These are phyloP conservation scores for Picea sitchensis DNA, from an alignment of 75 land plant genomes.

Conservation along the genomic window DNA sequence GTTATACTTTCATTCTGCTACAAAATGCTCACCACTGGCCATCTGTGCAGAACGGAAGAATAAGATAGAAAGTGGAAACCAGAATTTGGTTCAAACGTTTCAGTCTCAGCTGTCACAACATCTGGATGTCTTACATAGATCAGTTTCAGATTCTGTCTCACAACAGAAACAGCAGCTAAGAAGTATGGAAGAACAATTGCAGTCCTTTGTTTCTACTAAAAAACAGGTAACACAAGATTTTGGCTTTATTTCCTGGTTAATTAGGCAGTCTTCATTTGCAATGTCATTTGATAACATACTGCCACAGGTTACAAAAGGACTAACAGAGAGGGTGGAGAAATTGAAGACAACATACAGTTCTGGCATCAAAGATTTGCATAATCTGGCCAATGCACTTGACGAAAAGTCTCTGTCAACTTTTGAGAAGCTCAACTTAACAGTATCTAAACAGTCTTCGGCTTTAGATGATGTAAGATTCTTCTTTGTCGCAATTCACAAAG, in stretches of 20 bases:
- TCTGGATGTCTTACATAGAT: conserved; percentile 15
- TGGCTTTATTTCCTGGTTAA: not conserved
- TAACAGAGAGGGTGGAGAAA: conserved; percentile 23
- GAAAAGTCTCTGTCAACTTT: conserved; percentile 11
- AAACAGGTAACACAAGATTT: conserved; percentile 25
- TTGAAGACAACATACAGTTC: conserved; percentile 23
- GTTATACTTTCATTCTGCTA: not conserved
- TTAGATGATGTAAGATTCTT: conserved; percentile 26
- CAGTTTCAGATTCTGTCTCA: conserved; percentile 23
- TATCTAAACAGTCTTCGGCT: conserved; percentile 18
- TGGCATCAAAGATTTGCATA: conserved; percentile 19
- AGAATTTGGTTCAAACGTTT: conserved; percentile 32
- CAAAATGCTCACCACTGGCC: not conserved
- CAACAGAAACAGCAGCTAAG: conserved; percentile 36
- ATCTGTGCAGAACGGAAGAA: conserved; percentile 29
- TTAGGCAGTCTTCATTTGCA: not conserved
- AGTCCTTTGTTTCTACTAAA: conserved; percentile 25
- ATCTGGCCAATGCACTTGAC: conserved; percentile 28
- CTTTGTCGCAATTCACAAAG: not conserved
- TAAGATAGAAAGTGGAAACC: conserved; percentile 32
- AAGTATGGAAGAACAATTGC: conserved; percentile 26
- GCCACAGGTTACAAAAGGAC: conserved; percentile 28
- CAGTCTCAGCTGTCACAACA: conserved; percentile 28
- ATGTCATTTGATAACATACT: not conserved
- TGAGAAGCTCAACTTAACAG: conserved; percentile 17